These are phyloP conservation scores for Cymbidium sinense DNA, from an alignment of 106 monocot genomes.

Conservation along the genomic window DNA sequence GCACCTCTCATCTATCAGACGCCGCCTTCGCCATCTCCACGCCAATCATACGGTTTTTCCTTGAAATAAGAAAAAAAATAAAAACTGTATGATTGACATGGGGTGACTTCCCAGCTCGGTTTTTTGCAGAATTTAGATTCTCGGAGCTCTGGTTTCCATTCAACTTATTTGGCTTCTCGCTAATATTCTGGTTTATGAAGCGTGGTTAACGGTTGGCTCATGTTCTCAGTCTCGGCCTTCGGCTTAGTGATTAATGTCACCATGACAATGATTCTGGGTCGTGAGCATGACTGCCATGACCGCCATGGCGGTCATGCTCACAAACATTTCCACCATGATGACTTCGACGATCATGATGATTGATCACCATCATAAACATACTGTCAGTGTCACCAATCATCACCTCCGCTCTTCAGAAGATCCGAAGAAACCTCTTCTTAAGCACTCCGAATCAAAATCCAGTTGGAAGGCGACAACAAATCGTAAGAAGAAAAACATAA, in stretches of 20 bases:
- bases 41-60: no score
- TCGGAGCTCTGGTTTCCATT: constrained; percentile 49
- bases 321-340: background rate
- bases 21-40: constrained; percentile 52
- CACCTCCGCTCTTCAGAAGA: constrained; percentile 9
- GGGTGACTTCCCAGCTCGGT: constrained; percentile 51
- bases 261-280: constrained; percentile 43
- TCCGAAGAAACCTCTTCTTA: constrained; percentile 20
- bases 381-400: constrained; percentile 6
- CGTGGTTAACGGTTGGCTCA: constrained; percentile 38
- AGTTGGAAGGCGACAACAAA: background rate
- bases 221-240: constrained; percentile 49
- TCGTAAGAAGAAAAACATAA: constrained; percentile 38
- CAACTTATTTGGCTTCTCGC: constrained; percentile 52
- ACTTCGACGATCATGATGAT: background rate
- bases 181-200: constrained; percentile 50
- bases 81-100: no score
- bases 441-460: background rate
- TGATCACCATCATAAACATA: background rate
- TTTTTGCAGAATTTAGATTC: constrained; percentile 51
- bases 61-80: no score
- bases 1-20: constrained; percentile 54
- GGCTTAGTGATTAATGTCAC: constrained; percentile 44
- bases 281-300: constrained; percentile 17
- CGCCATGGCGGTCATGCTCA: constrained; percentile 11